phyloP scores from a whole-genome alignment of 2,329 filamentous ascomycete genomes.

The Cercospora zeae-maydis region DNA sequence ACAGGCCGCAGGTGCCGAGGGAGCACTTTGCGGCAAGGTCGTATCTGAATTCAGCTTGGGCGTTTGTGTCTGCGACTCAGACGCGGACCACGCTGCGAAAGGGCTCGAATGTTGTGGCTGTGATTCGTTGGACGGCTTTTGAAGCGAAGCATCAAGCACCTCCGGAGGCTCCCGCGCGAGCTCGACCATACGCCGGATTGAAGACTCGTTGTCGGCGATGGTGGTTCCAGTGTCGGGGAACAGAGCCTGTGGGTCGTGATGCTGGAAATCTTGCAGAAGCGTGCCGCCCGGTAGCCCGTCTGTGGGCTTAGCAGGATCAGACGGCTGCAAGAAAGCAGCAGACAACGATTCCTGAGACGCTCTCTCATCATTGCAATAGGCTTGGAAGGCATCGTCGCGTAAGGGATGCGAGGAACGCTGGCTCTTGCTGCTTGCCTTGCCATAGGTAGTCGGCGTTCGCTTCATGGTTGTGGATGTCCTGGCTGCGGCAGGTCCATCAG shows the following conservation, averaged over 20 bases:
- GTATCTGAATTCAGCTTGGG: slow-evolving; percentile 5
- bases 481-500: background rate
- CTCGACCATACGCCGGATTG: slow-evolving; percentile 41
- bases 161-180: slow-evolving; percentile 23
- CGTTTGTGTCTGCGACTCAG: slow-evolving; percentile 11
- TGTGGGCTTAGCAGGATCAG: slow-evolving; percentile 16
- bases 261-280: slow-evolving; percentile 37
- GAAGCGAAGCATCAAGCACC: background rate
- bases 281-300: slow-evolving; percentile 34
- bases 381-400: slow-evolving; percentile 11
- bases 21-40: background rate
- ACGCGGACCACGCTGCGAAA: slow-evolving; percentile 12
- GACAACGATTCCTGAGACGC: slow-evolving; percentile 18
- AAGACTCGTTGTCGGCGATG: slow-evolving; percentile 41
- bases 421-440: background rate
- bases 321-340: slow-evolving; percentile 24
- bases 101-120: slow-evolving; percentile 5
- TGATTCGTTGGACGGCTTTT: background rate
- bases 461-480: slow-evolving; percentile 20
- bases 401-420: slow-evolving; percentile 3
- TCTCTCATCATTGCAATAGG: slow-evolving; percentile 17
- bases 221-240: slow-evolving; percentile 45
- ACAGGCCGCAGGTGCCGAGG: background rate
- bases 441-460: slow-evolving; percentile 28
- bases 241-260: slow-evolving; percentile 41